phyloP scores from a whole-genome alignment of 1,284 basidiomycete genomes.

The Microbotryomycetes sp. region DNA sequence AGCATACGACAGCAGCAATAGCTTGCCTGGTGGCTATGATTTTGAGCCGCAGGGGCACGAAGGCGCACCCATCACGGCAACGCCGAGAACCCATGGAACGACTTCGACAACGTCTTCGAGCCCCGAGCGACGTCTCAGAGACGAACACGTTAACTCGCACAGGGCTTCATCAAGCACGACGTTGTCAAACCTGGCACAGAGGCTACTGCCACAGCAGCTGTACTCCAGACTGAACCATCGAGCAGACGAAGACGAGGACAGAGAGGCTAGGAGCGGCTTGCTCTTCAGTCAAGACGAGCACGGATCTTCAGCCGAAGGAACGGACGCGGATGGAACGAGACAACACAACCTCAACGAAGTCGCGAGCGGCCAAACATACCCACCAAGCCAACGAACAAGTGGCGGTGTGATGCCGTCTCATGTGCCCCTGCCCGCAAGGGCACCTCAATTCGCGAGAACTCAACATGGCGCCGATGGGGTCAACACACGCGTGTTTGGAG shows the following conservation, averaged over 20 bases:
- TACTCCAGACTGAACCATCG: background rate
- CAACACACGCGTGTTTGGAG: conserved; percentile 47
- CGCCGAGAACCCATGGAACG: background rate
- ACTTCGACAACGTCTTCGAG: background rate
- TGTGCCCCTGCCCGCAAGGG: conserved; percentile 24
- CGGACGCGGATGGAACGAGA: conserved; percentile 2
- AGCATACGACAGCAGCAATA: background rate
- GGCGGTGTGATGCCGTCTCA: conserved; percentile 2
- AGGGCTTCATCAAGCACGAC: background rate
- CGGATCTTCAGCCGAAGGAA: conserved; percentile 10
- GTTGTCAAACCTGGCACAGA: background rate
- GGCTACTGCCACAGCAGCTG: background rate
- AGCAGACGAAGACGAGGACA: background rate
- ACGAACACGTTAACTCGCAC: background rate
- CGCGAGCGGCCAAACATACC: conserved; percentile 9
- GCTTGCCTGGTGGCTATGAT: conserved; percentile 24
- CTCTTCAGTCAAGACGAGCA: conserved; percentile 28
- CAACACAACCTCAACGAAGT: background rate
- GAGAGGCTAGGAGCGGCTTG: conserved; percentile 12
- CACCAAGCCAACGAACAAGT: conserved; percentile 8
- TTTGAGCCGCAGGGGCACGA: conserved; percentile 26
- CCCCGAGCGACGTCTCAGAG: background rate
- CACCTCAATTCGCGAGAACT: conserved; percentile 21
- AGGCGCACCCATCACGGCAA: conserved; percentile 2
- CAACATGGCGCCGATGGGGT: background rate